phyloP scores from a whole-genome alignment of 352 stramenopile species.

The Aphanomyces stellatus region DNA sequence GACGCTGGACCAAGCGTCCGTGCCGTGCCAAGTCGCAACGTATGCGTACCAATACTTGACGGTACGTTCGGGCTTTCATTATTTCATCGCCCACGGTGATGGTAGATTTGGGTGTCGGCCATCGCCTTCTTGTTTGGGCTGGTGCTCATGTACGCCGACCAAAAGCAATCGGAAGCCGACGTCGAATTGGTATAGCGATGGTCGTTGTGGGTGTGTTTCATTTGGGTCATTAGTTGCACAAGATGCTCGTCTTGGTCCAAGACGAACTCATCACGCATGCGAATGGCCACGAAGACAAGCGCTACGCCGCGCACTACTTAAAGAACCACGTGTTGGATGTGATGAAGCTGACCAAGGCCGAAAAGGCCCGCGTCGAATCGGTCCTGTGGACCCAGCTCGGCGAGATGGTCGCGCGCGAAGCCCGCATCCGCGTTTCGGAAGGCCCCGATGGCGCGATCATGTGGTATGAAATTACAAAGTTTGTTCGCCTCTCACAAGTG shows the following conservation, averaged over 20 bases:
- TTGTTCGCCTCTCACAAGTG: too few species aligned
- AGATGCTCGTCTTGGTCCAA: slow-evolving; percentile 8
- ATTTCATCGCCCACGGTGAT: too few species aligned
- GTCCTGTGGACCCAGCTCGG: not conserved
- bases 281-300: not conserved
- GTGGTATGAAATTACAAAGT: too few species aligned
- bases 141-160: not conserved
- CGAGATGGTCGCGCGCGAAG: not conserved
- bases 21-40: not conserved
- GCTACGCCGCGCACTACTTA: not conserved
- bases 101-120: slow-evolving; percentile 9
- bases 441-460: not conserved
- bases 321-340: slow-evolving; percentile 15
- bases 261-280: slow-evolving; percentile 12
- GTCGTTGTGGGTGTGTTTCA: not conserved
- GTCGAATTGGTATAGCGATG: not conserved
- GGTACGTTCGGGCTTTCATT: not conserved
- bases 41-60: slow-evolving; percentile 5
- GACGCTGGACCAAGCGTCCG: not conserved
- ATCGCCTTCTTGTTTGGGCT: not conserved
- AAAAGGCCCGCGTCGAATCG: not conserved
- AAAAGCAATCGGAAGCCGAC: not conserved
- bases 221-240: not conserved
- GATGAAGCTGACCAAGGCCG: not conserved
- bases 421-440: not conserved